Evolutionary conservation across 495 filamentous ascomycete species (phyloP), one percentile per base, ranked within the genome.

Genomic region (Talaromyces liani): DNA sequence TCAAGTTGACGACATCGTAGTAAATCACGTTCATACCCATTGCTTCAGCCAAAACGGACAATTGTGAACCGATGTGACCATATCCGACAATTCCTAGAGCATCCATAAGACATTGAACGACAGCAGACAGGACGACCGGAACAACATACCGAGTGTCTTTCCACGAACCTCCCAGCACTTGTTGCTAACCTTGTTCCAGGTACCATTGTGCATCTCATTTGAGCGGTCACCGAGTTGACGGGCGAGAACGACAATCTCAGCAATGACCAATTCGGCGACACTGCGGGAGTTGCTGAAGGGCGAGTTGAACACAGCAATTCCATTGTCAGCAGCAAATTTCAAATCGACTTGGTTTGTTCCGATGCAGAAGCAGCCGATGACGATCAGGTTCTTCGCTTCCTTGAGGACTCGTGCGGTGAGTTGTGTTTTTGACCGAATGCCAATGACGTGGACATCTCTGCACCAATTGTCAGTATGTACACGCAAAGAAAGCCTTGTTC

Each of bases 341-440:
- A 97, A 85, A 71, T 99, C 91, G 59, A 99, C 95, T 72, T 98
- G 95, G 80, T 98, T 97, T 60, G 95, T 99, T 57, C 95, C 95
- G 65, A 98, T 99, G 74, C 95, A 99, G 83, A 99, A 99, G 77
- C 95, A 98, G 51, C 95, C 95, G 64, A 98, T 87, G 54, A 97
- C 94, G 63, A 97, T 88, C 33, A 99, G 85, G 71, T 96, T 93
- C 78, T 92, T 92, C 45, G 94, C 94, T 72, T 96, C 88, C 61
- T 84, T 83, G 61, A 99, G 78, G 36, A 99, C 91, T 65, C 87
- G 88, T 59, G 88, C 88, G 12, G 87, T 92, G 65, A 99, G 84
- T 77, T 92, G 96, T 20, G 95, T 99, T 79, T 99, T 98, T 29
- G 95, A 98, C 65, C 95, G 90, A 66, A 98, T 97, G 64, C 95